Evolutionary conservation across 179 eudicot genomes (phyloP), one percentile per base, ranked within the genome.

Genomic region (Beta macrorhiza): DNA sequence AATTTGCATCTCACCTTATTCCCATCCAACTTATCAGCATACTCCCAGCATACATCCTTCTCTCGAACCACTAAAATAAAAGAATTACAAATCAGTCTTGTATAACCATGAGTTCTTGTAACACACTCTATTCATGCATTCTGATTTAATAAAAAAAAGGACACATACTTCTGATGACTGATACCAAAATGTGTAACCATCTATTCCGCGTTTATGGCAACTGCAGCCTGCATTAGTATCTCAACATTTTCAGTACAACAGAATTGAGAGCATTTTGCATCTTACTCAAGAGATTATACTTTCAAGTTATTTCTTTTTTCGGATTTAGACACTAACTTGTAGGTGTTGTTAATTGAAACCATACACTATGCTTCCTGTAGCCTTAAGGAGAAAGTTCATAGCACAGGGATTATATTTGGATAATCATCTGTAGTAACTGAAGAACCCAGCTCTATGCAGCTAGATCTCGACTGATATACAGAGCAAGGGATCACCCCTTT

Each of bases 1-100:
- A 96, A 96, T 78, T 92, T 96, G 90, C 99, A 96, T 81, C 92
- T 90, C 83, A 96, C 93, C 86, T 94, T 96, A 87, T 96, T 96
- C 17, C 99, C 99, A 72, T 96, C 99, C 79, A 96, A 85, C 84
- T 89, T 91, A 67, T 96, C 99, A 42, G 97, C 99, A 84, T 96
- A 94, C 85, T 96, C 98, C 99, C 99, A 96, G 81, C 98, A 96
- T 57, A 85, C 82, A 83, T 96, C 99, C 89, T 90, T 96, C 82
- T 96, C 99, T 47, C 98, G 93, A 84, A 96, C 99, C 99, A 96
- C 98, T 94, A 88, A 42, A 65, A 78, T 20, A 75, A 61, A 29
- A 20, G 42, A 37, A 37, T 37, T 37, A 37, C 42, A 37, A 37
- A 37, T 2, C 42, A 37, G 42, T 37, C 42, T 37, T 37, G 42